Conservation (phyloP, 2,329 filamentous ascomycete genomes). For the Hymenoscyphus fraxineus region DNA sequence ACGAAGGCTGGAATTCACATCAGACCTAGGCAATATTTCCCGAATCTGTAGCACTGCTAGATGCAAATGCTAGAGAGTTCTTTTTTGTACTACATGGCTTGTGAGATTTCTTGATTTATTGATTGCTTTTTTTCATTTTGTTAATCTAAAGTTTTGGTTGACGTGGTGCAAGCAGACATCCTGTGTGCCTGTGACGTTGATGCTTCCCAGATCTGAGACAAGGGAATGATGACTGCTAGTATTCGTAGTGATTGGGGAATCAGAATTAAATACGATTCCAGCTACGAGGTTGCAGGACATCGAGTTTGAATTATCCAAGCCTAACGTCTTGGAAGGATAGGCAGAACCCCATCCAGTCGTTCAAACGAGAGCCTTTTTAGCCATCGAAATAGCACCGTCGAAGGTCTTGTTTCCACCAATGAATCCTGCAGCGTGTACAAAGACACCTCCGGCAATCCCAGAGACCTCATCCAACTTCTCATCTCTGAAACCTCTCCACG, state of each 20-base stretch:
- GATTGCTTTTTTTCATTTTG: slow-evolving; percentile 7
- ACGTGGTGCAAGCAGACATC: slow-evolving; percentile 8
- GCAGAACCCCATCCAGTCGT: not conserved
- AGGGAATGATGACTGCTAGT: not conserved
- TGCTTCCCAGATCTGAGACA: not conserved
- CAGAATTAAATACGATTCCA: not conserved
- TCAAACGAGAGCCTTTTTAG: slow-evolving; percentile 62
- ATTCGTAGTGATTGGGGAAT: not conserved
- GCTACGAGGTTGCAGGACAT: not conserved
- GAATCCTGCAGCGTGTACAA: slow-evolving; percentile 92
- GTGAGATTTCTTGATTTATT: slow-evolving; percentile 4
- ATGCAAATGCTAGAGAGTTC: not conserved
- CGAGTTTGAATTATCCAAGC: not conserved
- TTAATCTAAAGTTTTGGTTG: slow-evolving; percentile 27
- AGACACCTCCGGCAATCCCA: slow-evolving; percentile 72
- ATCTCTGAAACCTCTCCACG: slow-evolving; percentile 89
- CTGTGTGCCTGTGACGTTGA: not conserved
- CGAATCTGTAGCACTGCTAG: slow-evolving; percentile 4
- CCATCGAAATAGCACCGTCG: slow-evolving; percentile 84
- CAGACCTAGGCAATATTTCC: slow-evolving; percentile 9
- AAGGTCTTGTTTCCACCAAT: slow-evolving; percentile 93
- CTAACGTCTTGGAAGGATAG: not conserved
- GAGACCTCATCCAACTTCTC: slow-evolving; percentile 72
- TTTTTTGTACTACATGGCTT: not conserved
- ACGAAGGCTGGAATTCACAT: slow-evolving; percentile 11